Evolutionary conservation across 176 grass and related monocot genomes (phyloP).

Genomic region (Triticum timopheevii): DNA sequence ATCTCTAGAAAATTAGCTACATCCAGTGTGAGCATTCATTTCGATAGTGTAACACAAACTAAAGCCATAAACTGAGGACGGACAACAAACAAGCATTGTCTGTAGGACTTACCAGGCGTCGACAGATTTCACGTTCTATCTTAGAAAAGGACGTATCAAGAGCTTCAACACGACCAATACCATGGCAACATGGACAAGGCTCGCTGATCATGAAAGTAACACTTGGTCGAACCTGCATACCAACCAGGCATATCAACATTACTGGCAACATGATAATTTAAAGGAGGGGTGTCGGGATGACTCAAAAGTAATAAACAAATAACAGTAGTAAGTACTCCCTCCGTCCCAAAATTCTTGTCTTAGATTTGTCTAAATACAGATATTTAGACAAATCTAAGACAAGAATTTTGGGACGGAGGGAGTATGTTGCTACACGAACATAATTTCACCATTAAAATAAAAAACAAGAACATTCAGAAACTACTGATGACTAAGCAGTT

Average conservation of each 20-base stretch:
- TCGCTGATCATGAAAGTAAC: slow-evolving; percentile 98
- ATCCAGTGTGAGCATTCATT: slow-evolving; percentile 10
- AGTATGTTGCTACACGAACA: not conserved
- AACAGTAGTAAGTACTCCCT: not conserved
- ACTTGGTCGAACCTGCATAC: slow-evolving; percentile 86
- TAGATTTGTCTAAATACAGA: no score
- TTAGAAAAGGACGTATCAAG: slow-evolving; percentile 89
- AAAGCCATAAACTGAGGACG: not conserved
- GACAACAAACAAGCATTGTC: not conserved
- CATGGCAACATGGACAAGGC: slow-evolving; percentile 81
- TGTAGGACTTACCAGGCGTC: slow-evolving; percentile 64
- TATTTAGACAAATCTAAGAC: no score
- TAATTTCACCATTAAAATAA: not conserved
- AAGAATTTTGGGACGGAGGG: no score
- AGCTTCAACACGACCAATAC: slow-evolving; percentile 80
- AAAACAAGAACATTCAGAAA: not conserved
- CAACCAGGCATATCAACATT: slow-evolving; percentile 20
- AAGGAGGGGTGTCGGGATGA: not conserved
- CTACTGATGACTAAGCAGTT: not conserved
- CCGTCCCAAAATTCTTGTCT: no score
- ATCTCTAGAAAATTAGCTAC: slow-evolving; percentile 1
- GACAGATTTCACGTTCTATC: slow-evolving; percentile 85
- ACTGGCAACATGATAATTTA: slow-evolving; percentile 10
- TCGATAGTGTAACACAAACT: slow-evolving; percentile 8
- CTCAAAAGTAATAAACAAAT: not conserved